These are phyloP conservation scores for Phaeosphaeria sp. DNA, from an alignment of 2,329 filamentous ascomycete species.

Conservation along the genomic window DNA sequence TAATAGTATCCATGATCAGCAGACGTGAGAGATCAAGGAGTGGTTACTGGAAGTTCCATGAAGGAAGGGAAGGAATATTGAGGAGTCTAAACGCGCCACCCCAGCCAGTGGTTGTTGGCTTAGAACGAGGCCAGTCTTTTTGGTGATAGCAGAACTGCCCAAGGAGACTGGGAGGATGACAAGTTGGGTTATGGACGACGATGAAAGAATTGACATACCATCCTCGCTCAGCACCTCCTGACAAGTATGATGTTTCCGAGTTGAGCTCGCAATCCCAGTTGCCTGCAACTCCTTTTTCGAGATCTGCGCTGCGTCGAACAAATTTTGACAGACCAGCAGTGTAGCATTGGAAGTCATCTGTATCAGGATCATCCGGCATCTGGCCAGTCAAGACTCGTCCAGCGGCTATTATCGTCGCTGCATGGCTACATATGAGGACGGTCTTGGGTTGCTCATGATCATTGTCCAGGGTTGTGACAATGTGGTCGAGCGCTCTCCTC, in stretches of 20 bases:
- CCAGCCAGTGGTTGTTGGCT: slow-evolving; percentile 4
- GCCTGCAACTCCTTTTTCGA: slow-evolving; percentile 69
- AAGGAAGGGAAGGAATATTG: background rate
- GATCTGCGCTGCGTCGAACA: slow-evolving; percentile 53
- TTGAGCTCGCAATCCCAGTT: slow-evolving; percentile 83
- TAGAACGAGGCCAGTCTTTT: slow-evolving; percentile 16
- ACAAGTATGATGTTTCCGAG: slow-evolving; percentile 84
- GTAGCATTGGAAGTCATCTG: slow-evolving; percentile 83
- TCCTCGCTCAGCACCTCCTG: slow-evolving; percentile 81
- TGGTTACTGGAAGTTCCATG: background rate
- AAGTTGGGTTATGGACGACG: background rate
- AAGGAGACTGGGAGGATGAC: slow-evolving; percentile 5
- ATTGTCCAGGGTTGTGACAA: slow-evolving; percentile 75
- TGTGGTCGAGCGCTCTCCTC: slow-evolving; percentile 69
- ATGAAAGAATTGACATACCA: slow-evolving; percentile 64
- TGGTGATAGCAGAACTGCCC: slow-evolving; percentile 9
- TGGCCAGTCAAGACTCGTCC: slow-evolving; percentile 80
- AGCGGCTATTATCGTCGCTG: slow-evolving; percentile 85
- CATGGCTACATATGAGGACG: slow-evolving; percentile 85
- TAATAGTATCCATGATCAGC: slow-evolving; percentile 10
- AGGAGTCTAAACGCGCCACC: slow-evolving; percentile 4
- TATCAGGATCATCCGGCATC: slow-evolving; percentile 73
- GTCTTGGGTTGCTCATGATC: slow-evolving; percentile 69
- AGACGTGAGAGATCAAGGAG: background rate
- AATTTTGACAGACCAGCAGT: slow-evolving; percentile 82